Base-by-base conservation (phyloP, 164 flowering plant genomes). In the Magnolia officinalis region DNA sequence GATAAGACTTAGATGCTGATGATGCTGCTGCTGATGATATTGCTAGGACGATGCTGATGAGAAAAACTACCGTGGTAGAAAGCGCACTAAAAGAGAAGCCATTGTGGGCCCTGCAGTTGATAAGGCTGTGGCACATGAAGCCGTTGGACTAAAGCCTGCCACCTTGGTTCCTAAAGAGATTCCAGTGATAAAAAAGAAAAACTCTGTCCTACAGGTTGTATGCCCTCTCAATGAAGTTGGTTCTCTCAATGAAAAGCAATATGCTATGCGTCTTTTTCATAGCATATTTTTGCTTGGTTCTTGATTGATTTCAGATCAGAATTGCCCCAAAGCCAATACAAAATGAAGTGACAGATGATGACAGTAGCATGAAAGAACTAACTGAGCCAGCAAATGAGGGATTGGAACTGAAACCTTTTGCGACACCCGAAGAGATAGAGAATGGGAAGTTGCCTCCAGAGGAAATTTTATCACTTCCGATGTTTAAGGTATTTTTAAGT, bases 61-160 rank as follows among this genome's bases (percentile, higher is more conserved):
- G 31, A 83, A 84, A 71, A 68, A 21, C 59, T 52, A 67, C 73
- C 79, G 71, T 23, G 75, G 82, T 24, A 70, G 84, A 63, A 96
- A 96, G 84, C 94, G 94, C 75, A 72, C 76, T 65, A 92, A 80
- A 78, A 80, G 82, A 73, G 91, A 87, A 82, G 78, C 87, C 75
- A 91, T 96, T 81, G 87, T 94, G 6, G 98, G 99, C 64, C 99
- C 99, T 76, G 99, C 90, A 63, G 81, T 91, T 80, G 92, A 96
- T 84, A 91, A 91, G 82, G 90, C 82, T 78, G 94, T 96, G 78
- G 85, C 89, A 85, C 98, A 94, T 83, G 99, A 94, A 80, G 90
- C 92, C 80, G 99, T 92, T 81, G 99, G 99, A 63, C 74, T 94
- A 81, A 96, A 86, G 84, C 85, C 89, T 65, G 86, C 90, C 61